Conservation (phyloP, 2,329 filamentous ascomycete genomes). For the Hypoxylon sp. region DNA sequence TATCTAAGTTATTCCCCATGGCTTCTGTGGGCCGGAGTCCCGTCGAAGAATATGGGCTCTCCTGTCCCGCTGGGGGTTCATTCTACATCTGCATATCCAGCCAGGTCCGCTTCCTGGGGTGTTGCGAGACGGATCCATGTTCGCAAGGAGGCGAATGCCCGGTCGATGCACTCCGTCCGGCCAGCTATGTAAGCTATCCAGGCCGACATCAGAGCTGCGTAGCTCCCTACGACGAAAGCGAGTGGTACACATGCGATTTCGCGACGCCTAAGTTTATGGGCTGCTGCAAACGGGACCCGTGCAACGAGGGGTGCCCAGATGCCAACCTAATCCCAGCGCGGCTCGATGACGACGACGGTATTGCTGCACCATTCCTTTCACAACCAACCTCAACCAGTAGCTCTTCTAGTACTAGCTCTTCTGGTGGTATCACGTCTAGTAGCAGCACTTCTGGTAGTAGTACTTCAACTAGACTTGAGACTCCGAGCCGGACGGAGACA, state of each 20-base stretch:
- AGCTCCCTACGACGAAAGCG: slow-evolving; percentile 33
- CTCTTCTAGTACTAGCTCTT: neutral
- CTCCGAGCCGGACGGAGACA: slow-evolving; percentile 14
- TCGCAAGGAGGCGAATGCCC: slow-evolving; percentile 50
- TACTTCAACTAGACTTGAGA: neutral
- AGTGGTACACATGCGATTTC: slow-evolving; percentile 55
- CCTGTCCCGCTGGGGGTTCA: slow-evolving; percentile 52
- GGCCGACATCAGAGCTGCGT: slow-evolving; percentile 51
- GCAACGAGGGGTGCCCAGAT: slow-evolving; percentile 51
- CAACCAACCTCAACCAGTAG: neutral
- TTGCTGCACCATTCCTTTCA: slow-evolving; percentile 40
- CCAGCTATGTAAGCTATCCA: slow-evolving; percentile 50
- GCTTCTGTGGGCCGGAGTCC: slow-evolving; percentile 8
- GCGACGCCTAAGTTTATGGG: slow-evolving; percentile 53
- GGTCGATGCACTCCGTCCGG: slow-evolving; percentile 50
- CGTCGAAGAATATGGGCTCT: slow-evolving; percentile 43
- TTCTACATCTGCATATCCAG: slow-evolving; percentile 53
- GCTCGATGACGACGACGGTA: slow-evolving; percentile 39
- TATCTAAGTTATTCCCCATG: slow-evolving; percentile 4
- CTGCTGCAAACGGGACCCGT: slow-evolving; percentile 56
- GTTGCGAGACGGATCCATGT: slow-evolving; percentile 56
- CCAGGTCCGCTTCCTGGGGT: slow-evolving; percentile 56
- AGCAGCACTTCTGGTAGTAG: neutral
- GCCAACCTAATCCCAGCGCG: slow-evolving; percentile 49
- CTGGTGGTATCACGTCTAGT: neutral